Evolutionary conservation across 2,329 filamentous ascomycete species (phyloP), one percentile per base, ranked within the genome.

Genomic region (Ambrosiella xylebori): DNA sequence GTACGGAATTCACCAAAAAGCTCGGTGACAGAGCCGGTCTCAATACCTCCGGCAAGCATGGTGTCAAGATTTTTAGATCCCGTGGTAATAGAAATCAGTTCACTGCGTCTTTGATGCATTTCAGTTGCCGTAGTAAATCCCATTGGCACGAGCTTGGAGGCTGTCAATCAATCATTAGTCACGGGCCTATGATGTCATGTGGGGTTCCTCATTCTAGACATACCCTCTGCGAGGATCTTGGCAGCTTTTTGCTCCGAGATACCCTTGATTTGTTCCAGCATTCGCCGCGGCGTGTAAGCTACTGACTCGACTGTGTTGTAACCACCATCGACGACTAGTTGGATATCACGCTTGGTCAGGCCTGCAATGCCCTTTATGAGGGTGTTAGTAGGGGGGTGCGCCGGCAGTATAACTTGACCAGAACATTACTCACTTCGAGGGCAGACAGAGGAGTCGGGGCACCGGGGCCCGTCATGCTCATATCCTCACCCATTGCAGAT

Each of bases 101-200:
- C 93, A 70, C 89, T 96, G 69, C 94, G 83, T 63, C 93, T 85
- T 65, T 91, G 88, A 68, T 98, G 94, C 90, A 98, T 98, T 71
- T 98, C 94, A 0, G 93, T 98, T 2, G 93, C 93, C 0, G 93
- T 98, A 1, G 94, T 98, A 69, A 98, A 98, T 47, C 93, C 93
- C 90, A 98, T 95, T 0, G 93, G 93, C 0, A 98, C 93, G 56
- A 97, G 79, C 70, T 96, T 98, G 1, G 89, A 90, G 36, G 91
- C 91, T 94, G 64, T 38, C 89, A 90, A 93, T 64, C 13, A 38
- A 15, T 41, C 8, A 36, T 57, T 47, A 63, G 59, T 54, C 54
- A 27, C 44, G 7, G n/a, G 44, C 11, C 11, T 7, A 13, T 17
- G n/a, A 38, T 53, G 36, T 7, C 8, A n/a, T 37, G 38, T 44